phyloP scores from a whole-genome alignment of 116 monocot species.

The Papilionanthe hybrid region DNA sequence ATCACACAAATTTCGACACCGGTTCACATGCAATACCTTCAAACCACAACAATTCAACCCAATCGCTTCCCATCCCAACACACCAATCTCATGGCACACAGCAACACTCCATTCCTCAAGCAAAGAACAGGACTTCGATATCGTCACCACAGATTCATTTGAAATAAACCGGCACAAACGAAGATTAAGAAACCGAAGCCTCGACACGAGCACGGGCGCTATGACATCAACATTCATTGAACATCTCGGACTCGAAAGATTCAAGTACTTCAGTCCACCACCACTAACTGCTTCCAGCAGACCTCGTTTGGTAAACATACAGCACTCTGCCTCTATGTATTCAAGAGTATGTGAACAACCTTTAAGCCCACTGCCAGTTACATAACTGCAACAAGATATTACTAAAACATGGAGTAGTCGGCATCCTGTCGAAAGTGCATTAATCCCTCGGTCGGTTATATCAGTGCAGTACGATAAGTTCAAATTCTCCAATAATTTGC shows the following conservation, averaged over 20 bases:
- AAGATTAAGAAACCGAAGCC: slow-evolving; percentile 56
- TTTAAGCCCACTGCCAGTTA: slow-evolving; percentile 56
- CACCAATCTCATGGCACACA: slow-evolving; percentile 60
- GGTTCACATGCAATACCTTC: slow-evolving; percentile 68
- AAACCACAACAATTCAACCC: slow-evolving; percentile 48
- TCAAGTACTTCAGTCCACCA: slow-evolving; percentile 71
- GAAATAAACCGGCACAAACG: slow-evolving; percentile 59
- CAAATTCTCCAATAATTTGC: slow-evolving; percentile 47
- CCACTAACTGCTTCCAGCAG: slow-evolving; percentile 43
- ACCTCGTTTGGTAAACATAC: slow-evolving; percentile 57
- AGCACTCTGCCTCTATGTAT: slow-evolving; percentile 81
- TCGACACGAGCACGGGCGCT: slow-evolving; percentile 38
- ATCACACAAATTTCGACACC: slow-evolving; percentile 78
- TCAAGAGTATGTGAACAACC: slow-evolving; percentile 48
- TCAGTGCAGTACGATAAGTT: slow-evolving; percentile 51
- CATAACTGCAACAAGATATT: slow-evolving; percentile 53
- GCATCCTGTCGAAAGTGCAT: slow-evolving; percentile 43
- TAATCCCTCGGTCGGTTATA: slow-evolving; percentile 62
- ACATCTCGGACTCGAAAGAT: slow-evolving; percentile 40
- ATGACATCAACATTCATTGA: slow-evolving; percentile 29
- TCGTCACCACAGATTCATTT: slow-evolving; percentile 48
- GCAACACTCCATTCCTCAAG: slow-evolving; percentile 86
- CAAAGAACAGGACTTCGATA: slow-evolving; percentile 64
- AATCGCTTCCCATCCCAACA: slow-evolving; percentile 61
- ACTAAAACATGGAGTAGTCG: slow-evolving; percentile 35